Conservation (phyloP, 352 stramenopile genomes). For the Globisporangium irregulare region DNA sequence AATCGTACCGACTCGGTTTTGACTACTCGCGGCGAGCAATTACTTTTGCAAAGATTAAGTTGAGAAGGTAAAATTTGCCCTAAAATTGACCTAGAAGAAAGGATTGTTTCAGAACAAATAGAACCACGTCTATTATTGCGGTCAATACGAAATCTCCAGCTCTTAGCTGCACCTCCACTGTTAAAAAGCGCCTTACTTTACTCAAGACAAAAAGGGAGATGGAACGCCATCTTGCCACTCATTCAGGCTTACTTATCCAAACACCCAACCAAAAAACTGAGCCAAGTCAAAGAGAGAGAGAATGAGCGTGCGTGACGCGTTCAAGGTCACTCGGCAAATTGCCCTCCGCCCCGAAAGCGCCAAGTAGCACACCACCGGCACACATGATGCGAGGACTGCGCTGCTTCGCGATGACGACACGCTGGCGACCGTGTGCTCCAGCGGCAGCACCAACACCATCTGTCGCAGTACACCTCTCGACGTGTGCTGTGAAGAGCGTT, state of each 20-base stretch:
- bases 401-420: neutral
- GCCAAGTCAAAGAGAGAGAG: neutral
- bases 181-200: neutral
- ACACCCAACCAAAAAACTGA: neutral
- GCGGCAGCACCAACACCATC: neutral
- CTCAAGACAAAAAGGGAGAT: neutral
- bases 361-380: neutral
- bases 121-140: too few species aligned
- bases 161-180: too few species aligned
- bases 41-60: too few species aligned
- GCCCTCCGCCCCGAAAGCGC: neutral
- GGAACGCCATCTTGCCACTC: neutral
- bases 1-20: too few species aligned
- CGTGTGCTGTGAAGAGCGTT: neutral
- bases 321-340: constrained; percentile 7
- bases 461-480: neutral
- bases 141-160: too few species aligned
- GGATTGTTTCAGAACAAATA: too few species aligned
- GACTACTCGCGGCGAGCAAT: too few species aligned
- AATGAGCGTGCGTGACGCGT: neutral
- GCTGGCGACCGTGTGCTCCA: neutral
- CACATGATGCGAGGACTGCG: constrained; percentile 3
- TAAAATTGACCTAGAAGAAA: too few species aligned
- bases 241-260: neutral
- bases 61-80: too few species aligned